phyloP scores from a whole-genome alignment of 192 early-diverging fungal species.

The Gigaspora rosea region DNA sequence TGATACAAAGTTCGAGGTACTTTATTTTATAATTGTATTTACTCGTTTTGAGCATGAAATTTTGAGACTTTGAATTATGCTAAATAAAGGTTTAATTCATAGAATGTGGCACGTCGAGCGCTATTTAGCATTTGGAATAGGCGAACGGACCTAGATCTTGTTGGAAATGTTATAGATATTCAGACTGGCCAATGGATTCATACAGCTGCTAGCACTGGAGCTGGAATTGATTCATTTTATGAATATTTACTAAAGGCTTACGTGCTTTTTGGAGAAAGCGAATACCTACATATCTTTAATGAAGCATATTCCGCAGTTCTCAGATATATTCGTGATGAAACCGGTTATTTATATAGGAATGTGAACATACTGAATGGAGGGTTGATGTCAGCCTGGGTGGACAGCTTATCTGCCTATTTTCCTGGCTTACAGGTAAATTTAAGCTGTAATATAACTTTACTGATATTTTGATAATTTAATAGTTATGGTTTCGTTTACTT shows the following conservation, averaged over 20 bases:
- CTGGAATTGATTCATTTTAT: conserved; percentile 90
- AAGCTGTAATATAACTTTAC: neutral
- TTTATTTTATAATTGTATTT: neutral
- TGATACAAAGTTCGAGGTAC: conserved; percentile 75
- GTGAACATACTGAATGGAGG: conserved; percentile 77
- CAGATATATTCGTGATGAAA: conserved; percentile 61
- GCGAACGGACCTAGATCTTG: conserved; percentile 70
- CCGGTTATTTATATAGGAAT: conserved; percentile 83
- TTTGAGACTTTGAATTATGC: no score
- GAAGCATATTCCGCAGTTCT: conserved; percentile 70
- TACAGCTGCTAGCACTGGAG: conserved; percentile 73
- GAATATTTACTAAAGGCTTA: conserved; percentile 92
- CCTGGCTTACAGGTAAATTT: conserved; percentile 81
- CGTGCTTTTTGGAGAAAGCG: conserved; percentile 81
- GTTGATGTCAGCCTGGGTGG: conserved; percentile 76
- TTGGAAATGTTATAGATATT: conserved; percentile 85
- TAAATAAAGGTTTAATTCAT: neutral
- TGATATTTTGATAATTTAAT: neutral
- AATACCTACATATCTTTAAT: conserved; percentile 78
- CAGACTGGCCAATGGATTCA: conserved; percentile 73
- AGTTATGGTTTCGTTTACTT: neutral
- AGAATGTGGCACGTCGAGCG: conserved; percentile 66
- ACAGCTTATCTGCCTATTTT: conserved; percentile 89
- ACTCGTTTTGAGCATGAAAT: no score
- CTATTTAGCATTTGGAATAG: conserved; percentile 76